A percentile compares a stretch with the other conserved stretches of the same genome.
These are phyloP conservation scores for Mimosa pudica DNA, from an alignment of 306 rosid species.

Conservation along the genomic window DNA sequence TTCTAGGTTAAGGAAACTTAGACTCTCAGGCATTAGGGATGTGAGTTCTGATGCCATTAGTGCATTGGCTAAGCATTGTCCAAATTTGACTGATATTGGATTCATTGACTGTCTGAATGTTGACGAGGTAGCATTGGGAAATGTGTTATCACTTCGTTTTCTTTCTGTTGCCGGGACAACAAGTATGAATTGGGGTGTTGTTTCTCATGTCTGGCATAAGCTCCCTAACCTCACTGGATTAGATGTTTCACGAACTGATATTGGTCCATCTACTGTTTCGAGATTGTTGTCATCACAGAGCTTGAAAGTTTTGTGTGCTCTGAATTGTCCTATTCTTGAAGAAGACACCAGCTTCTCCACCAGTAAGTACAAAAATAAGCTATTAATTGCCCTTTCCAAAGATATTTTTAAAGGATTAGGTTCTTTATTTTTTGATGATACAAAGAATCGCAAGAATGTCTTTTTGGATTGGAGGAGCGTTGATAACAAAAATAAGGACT, in stretches of 20 bases:
- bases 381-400: conserved; percentile 74
- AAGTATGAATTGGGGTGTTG: conserved; percentile 84
- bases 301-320: conserved; percentile 85
- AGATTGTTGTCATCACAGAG: conserved; percentile 72
- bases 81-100: conserved; percentile 75
- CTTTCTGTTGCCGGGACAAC: conserved; percentile 95
- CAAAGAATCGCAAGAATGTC: conserved; percentile 69
- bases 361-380: conserved; percentile 73
- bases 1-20: conserved; percentile 67
- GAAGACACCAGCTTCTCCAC: conserved; percentile 64
- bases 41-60: conserved; percentile 80
- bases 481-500: conserved; percentile 61
- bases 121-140: conserved; percentile 86
- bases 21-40: conserved; percentile 90
- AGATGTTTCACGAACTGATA: conserved; percentile 95
- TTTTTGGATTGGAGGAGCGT: conserved; percentile 84
- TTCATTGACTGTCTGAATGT: conserved; percentile 90
- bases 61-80: conserved; percentile 79
- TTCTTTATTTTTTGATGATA: conserved; percentile 69
- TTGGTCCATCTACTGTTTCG: conserved; percentile 74
- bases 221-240: conserved; percentile 83
- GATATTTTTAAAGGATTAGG: conserved; percentile 84
- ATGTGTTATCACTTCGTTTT: conserved; percentile 70
- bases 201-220: conserved; percentile 86
- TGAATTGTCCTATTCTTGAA: conserved; percentile 87